Conservation (phyloP, 345 rosid genomes). For the Syzygium jambos region DNA sequence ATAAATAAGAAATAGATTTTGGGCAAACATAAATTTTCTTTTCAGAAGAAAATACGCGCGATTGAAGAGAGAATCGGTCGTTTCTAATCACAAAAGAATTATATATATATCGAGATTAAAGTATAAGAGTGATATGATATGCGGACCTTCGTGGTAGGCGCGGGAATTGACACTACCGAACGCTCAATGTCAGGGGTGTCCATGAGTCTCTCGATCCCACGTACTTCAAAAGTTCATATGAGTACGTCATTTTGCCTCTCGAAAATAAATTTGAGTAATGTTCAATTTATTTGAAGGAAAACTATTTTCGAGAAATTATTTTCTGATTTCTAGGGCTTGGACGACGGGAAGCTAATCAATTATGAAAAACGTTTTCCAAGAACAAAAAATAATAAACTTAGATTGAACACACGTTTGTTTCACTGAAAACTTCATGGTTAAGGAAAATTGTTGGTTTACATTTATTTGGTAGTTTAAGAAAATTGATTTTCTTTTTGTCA, state of each 20-base stretch:
- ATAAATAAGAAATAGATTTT: not conserved
- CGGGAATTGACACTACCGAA: not conserved
- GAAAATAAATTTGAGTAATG: not conserved
- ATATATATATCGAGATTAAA: not conserved
- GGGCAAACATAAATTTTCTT: not conserved
- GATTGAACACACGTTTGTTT: not conserved
- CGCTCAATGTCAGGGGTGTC: not conserved
- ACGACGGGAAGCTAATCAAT: not conserved
- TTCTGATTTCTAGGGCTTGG: not conserved
- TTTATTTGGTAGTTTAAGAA: not conserved
- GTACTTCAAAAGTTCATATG: not conserved
- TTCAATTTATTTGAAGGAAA: not conserved
- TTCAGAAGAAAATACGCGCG: not conserved
- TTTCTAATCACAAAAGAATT: too few species aligned
- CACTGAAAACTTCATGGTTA: not conserved
- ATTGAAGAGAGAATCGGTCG: not conserved
- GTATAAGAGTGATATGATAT: not conserved
- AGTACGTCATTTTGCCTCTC: not conserved
- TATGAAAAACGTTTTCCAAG: fast-evolving
- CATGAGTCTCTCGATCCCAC: not conserved
- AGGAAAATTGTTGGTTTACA: too few species aligned
- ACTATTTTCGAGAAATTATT: not conserved
- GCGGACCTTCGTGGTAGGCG: not conserved
- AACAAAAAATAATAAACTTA: not conserved
- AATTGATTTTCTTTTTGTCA: not conserved